These are phyloP conservation scores for Saccharomycopsis javanensis DNA, from an alignment of 805 yeast species.

Conservation along the genomic window DNA sequence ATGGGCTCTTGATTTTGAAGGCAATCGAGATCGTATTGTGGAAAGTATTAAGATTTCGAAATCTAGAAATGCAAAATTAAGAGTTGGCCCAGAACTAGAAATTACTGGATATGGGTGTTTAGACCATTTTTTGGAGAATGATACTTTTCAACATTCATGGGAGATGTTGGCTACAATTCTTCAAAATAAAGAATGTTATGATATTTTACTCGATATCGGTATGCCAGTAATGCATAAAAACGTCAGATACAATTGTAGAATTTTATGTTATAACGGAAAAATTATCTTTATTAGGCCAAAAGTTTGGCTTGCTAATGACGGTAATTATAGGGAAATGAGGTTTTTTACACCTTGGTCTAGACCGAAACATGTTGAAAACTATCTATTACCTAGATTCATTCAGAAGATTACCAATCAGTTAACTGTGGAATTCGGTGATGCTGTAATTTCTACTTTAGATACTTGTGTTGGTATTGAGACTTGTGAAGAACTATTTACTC, in stretches of 20 bases:
- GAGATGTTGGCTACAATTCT: constrained; percentile 81
- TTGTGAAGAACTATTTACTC: constrained; percentile 95
- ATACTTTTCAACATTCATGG: constrained; percentile 85
- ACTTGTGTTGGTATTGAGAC: constrained; percentile 96
- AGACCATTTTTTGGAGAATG: constrained; percentile 90
- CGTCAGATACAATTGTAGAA: constrained; percentile 84
- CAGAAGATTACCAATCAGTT: constrained; percentile 57
- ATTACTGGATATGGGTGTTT: constrained; percentile 90
- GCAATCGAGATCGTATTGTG: constrained; percentile 84
- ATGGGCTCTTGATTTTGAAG: constrained; percentile 98
- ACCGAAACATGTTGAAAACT: constrained; percentile 64
- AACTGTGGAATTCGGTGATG: constrained; percentile 80
- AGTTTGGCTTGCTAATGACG: constrained; percentile 90
- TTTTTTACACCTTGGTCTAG: constrained; percentile 92
- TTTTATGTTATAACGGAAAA: constrained; percentile 68
- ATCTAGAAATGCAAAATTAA: constrained; percentile 57
- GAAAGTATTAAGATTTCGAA: constrained; percentile 76
- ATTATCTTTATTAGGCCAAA: constrained; percentile 88
- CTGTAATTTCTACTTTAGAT: constrained; percentile 72
- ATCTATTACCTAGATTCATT: constrained; percentile 60
- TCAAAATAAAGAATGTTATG: constrained; percentile 55
- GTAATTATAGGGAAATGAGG: constrained; percentile 96
- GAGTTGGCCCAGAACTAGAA: constrained; percentile 97
- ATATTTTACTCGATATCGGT: constrained; percentile 81
- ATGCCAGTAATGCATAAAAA: constrained; percentile 87